phyloP scores from a whole-genome alignment of 495 filamentous ascomycete genomes.

The Penicillium manginii region DNA sequence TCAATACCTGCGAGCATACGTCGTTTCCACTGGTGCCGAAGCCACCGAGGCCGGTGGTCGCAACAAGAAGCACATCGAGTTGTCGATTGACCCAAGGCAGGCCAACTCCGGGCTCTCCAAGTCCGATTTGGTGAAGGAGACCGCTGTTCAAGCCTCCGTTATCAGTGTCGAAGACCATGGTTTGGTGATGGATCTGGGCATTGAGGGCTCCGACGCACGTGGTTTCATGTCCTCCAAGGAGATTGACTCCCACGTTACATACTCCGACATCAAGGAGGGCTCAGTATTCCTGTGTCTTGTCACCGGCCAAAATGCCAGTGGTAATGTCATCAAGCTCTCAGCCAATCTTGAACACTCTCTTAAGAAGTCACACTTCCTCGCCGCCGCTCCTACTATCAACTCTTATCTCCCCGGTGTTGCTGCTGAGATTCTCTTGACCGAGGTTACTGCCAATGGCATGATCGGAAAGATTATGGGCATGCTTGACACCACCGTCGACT shows the following conservation, averaged over 20 bases:
- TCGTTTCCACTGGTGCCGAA: conserved; percentile 67
- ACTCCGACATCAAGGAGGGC: conserved; percentile 71
- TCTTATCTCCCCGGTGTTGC: conserved; percentile 88
- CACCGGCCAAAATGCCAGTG: conserved; percentile 72
- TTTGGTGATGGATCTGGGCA: conserved; percentile 86
- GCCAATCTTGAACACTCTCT: conserved; percentile 71
- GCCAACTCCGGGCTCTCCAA: conserved; percentile 74
- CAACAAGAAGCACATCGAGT: conserved; percentile 77
- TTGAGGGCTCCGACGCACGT: conserved; percentile 65
- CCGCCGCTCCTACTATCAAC: conserved; percentile 80
- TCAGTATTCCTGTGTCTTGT: conserved; percentile 82
- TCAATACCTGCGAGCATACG: conserved; percentile 86
- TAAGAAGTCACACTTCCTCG: conserved; percentile 70
- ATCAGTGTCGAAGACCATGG: conserved; percentile 93
- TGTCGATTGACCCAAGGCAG: conserved; percentile 75
- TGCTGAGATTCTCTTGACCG: conserved; percentile 82
- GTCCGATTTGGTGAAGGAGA: conserved; percentile 69
- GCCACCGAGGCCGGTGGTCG: conserved; percentile 62
- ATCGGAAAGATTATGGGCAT: conserved; percentile 91
- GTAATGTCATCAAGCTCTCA: conserved; percentile 86
- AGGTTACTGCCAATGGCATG: conserved; percentile 62
- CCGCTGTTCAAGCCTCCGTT: conserved; percentile 84
- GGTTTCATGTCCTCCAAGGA: conserved; percentile 93
- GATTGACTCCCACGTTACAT: conserved; percentile 60
- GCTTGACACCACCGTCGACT: conserved; percentile 84